Evolutionary conservation across 768 basidiomycete species (phyloP).

Genomic region (Filobasidium floriforme): DNA sequence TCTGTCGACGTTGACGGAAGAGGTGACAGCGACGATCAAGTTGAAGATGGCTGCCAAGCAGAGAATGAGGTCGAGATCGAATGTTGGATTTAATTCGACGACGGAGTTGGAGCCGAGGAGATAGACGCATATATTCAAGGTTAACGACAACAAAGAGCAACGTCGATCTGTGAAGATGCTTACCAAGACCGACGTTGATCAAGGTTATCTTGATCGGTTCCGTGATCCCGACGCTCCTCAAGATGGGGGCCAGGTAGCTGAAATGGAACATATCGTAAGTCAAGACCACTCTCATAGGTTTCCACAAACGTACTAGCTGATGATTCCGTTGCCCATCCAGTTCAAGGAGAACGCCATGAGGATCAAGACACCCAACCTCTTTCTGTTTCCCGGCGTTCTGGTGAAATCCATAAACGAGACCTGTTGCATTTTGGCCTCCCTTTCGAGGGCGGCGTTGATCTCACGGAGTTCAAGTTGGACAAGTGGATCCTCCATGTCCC

Average conservation of each 20-base stretch:
- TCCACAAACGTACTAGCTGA: constrained; percentile 22
- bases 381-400: constrained; percentile 60
- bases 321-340: constrained; percentile 34
- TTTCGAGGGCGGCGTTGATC: constrained; percentile 60
- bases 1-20: constrained; percentile 34
- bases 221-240: constrained; percentile 7
- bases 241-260: constrained; percentile 10
- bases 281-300: not conserved
- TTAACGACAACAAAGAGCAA: no score
- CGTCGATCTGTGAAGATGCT: no score
- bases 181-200: constrained; percentile 14
- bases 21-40: constrained; percentile 20
- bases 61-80: no score
- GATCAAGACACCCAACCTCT: constrained; percentile 61
- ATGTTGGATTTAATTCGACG: no score
- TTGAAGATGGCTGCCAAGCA: constrained; percentile 10
- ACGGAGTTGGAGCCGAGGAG: no score
- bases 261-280: not conserved
- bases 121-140: no score
- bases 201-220: constrained; percentile 11
- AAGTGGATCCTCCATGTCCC: constrained; percentile 54
- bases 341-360: constrained; percentile 47
- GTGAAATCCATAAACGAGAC: constrained; percentile 54
- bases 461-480: constrained; percentile 46
- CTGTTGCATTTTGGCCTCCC: constrained; percentile 55